These are phyloP conservation scores for Ormosia semicastrata DNA, from an alignment of 306 rosid genomes.

Conservation along the genomic window DNA sequence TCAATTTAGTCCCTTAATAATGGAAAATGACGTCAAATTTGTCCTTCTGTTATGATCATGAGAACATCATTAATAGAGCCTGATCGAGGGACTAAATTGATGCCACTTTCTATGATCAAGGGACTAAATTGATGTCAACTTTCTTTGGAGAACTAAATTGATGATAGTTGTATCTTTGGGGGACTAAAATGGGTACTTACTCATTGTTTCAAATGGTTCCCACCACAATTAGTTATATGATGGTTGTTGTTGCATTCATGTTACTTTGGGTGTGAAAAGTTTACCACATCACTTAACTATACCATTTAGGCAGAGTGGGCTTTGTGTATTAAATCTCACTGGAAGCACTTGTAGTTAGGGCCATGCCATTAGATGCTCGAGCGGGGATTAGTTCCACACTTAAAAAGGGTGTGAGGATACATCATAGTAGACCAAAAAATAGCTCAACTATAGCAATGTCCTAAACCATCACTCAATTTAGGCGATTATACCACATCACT, in stretches of 20 bases:
- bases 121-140: neutral
- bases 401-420: neutral
- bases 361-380: neutral
- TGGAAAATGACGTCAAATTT: neutral
- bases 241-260: neutral
- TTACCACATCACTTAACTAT: neutral
- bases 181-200: neutral
- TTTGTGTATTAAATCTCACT: neutral
- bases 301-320: neutral
- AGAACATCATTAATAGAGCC: neutral
- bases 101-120: no score
- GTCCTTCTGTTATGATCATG: neutral
- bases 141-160: neutral
- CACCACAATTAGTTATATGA: neutral
- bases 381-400: neutral
- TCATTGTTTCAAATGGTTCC: neutral
- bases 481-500: neutral
- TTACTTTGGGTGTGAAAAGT: neutral
- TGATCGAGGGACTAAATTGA: no score
- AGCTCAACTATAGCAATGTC: neutral
- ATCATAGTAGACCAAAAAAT: neutral
- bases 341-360: neutral
- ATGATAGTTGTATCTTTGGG: neutral
- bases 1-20: neutral
- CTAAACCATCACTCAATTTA: neutral